A percentile compares a stretch with the other conserved stretches of the same genome.
phyloP scores from a whole-genome alignment of 192 early-diverging fungal species.

The Coemansia reversa region DNA sequence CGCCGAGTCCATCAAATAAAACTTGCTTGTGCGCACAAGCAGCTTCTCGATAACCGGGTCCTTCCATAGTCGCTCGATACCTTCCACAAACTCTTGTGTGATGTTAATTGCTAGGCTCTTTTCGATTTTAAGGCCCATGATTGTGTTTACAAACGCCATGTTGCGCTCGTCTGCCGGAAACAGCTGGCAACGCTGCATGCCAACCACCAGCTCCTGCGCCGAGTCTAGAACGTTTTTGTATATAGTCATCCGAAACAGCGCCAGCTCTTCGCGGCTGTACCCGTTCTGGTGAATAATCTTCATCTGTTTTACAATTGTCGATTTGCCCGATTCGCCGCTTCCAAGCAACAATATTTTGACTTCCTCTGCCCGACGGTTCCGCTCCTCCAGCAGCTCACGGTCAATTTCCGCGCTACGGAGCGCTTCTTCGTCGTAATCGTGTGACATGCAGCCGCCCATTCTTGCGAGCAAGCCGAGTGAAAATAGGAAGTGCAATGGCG shows the following conservation, averaged over 20 bases:
- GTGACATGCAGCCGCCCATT: constrained; percentile 58
- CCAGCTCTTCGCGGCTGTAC: constrained; percentile 77
- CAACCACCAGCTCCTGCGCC: constrained; percentile 71
- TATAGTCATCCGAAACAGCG: constrained; percentile 73
- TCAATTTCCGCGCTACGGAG: constrained; percentile 59
- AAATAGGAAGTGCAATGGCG: constrained; percentile 9
- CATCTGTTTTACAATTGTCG: constrained; percentile 97
- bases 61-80: constrained; percentile 70
- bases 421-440: constrained; percentile 51
- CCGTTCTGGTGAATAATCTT: constrained; percentile 95
- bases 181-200: constrained; percentile 65
- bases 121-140: constrained; percentile 50
- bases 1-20: constrained; percentile 90
- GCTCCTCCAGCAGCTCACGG: constrained; percentile 56
- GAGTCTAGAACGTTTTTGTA: constrained; percentile 87
- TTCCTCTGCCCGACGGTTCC: constrained; percentile 55
- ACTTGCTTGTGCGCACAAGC: constrained; percentile 74
- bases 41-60: constrained; percentile 66
- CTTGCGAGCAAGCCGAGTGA: constrained; percentile 11
- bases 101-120: constrained; percentile 61
- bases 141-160: constrained; percentile 41
- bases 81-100: constrained; percentile 65
- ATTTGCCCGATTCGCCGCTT: constrained; percentile 92
- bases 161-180: constrained; percentile 58
- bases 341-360: constrained; percentile 63